Conservation (phyloP, 345 rosid species). For the Citrus glauca region DNA sequence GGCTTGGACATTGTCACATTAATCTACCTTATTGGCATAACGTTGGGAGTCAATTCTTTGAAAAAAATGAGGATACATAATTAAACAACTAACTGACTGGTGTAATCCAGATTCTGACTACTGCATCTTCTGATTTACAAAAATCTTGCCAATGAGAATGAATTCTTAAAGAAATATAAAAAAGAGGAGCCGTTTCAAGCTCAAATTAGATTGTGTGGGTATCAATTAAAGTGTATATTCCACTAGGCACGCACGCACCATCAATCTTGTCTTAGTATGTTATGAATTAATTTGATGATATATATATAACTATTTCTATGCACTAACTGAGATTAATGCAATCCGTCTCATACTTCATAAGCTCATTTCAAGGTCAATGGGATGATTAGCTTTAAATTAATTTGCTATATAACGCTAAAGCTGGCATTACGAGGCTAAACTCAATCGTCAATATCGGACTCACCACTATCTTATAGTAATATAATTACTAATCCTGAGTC, state of each 20-base stretch:
- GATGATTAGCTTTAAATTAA: neutral
- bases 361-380: neutral
- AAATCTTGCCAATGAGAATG: neutral
- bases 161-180: neutral
- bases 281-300: neutral
- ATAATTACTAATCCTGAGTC: neutral
- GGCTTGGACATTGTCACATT: neutral
- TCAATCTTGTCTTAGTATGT: neutral
- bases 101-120: neutral
- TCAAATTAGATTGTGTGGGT: neutral
- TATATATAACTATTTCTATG: neutral
- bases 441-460: neutral
- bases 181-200: neutral
- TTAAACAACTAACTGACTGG: neutral
- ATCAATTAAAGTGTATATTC: neutral
- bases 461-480: neutral
- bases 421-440: neutral
- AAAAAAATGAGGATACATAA: neutral
- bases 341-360: constrained; percentile 14
- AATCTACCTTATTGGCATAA: neutral
- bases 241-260: neutral
- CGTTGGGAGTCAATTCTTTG: neutral
- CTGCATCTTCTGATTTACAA: too few relatives aligned
- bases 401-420: neutral
- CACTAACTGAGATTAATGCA: neutral